Base-by-base conservation (phyloP, 73 alveolate genomes). In the Paramecium sonneborni region DNA sequence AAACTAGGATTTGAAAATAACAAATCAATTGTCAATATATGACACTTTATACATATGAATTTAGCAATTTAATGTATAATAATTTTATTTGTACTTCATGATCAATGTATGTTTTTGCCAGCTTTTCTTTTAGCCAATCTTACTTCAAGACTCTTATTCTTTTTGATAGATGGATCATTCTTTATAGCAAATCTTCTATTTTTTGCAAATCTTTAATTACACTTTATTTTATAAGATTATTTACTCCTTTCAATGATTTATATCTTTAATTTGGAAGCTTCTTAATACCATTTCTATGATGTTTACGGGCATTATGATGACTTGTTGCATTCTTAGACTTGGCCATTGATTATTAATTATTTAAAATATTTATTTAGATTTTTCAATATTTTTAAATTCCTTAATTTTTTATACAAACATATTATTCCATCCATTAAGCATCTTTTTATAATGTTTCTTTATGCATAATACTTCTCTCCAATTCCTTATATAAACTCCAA, bases 111-210 rank as follows among this genome's bases (percentile, higher is more conserved):
- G 12, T 52, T 52, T 20, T 52, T 52, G 14, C 14, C 21, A 62
- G 52, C 84, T 76, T 86, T 86, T 35, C 68, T 57, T 14, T 43
- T 82, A 28, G 76, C 92, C 74, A 58, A 72, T 82, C 87, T 88
- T 57, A 32, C 38, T 88, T 88, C 82, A 58, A 88, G 52, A 55
- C 68, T 69, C 84, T 88, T 88, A 72, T 72, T 88, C 94, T 88
- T 88, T 82, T 88, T 88, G 85, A 88, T 88, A 84, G 91, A 41
- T 56, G 94, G 94, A 44, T 88, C 94, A 44, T 88, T 88, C 70
- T 88, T 88, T 32, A 88, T 88, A 43, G 94, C 94, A 57, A 62
- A 44, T 88, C 94, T 88, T 88, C 94, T 88, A 62, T 88, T 88
- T 72, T 85, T 88, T 57, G 84, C 70, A 69, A 88, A 88, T 70